Evolutionary conservation across 1,139 yeast species (phyloP), one percentile per base, ranked within the genome.

Genomic region (Dujonia santamariae): DNA sequence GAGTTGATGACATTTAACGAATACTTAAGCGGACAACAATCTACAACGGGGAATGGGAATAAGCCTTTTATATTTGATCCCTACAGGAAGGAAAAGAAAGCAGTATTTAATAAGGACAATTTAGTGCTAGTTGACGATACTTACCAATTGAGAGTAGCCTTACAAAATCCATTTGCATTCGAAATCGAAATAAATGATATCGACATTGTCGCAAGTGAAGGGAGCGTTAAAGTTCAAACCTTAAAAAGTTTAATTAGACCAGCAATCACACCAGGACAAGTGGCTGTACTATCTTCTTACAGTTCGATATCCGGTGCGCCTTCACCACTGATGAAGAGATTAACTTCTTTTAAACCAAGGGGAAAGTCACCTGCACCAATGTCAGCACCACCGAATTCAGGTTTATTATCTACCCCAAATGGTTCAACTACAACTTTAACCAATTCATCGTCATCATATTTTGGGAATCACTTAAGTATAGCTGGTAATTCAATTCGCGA

Each of bases 141-240:
- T 9, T 70, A 72, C 21, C 78, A 73, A 42, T 59, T 83, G 20
- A 56, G 65, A 14, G 62, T 86, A 1, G 63, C 69, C 2, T 50
- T 92, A 7, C 92, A 85, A 48, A 92, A 92, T 50, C 96, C 96
- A 2, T 87, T 79, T 58, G 75, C 78, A 8, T 87, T 86, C 54
- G 87, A 82, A 32, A 59, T 90, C 8, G 82, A 78, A 30, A 61
- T 92, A 3, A 63, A 65, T 22, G 78, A 77, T 31, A 53, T 86
- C 2, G 54, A 60, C 27, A 57, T 81, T 3, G 63, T 61, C 0
- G 54, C 74, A 4, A 28, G n/a, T 12, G 62, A 55, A 14, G 59
- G 52, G 1, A 50, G 38, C 4, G 53, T 51, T 6, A 35, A 50
- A 17, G 54, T 65, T 2, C 59, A 63, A 33, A 64, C 71, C 2